A percentile compares a stretch with the other conserved stretches of the same genome.
Conservation (phyloP, 2,329 filamentous ascomycete genomes). For the Aspergillus neotritici region DNA sequence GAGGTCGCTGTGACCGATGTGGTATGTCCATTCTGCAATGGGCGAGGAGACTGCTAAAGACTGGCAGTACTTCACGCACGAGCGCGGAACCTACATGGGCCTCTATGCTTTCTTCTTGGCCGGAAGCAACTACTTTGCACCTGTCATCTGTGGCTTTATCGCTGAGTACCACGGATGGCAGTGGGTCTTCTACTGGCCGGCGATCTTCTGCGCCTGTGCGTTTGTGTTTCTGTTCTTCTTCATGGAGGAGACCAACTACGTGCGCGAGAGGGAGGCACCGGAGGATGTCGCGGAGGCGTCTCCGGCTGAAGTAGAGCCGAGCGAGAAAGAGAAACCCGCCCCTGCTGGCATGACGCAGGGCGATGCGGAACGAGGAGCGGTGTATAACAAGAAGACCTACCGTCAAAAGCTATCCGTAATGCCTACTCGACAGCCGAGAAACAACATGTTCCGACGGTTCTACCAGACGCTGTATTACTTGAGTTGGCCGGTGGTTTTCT, state of each 20-base stretch:
- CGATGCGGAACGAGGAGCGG: slow-evolving; percentile 13
- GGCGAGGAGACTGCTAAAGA: background rate
- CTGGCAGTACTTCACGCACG: slow-evolving; percentile 38
- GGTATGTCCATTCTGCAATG: slow-evolving; percentile 19
- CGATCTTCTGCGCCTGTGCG: slow-evolving; percentile 44
- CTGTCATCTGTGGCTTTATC: slow-evolving; percentile 46
- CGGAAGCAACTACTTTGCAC: slow-evolving; percentile 41
- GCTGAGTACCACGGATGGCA: slow-evolving; percentile 43
- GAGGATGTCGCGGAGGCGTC: background rate
- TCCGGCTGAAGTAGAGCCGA: slow-evolving; percentile 8
- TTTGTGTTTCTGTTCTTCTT: slow-evolving; percentile 49
- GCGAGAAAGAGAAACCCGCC: slow-evolving; percentile 16
- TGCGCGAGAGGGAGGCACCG: slow-evolving; percentile 20
- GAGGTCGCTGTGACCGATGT: slow-evolving; percentile 40
- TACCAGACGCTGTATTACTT: slow-evolving; percentile 32
- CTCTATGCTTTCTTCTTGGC: slow-evolving; percentile 38
- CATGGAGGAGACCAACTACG: slow-evolving; percentile 53
- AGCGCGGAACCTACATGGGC: slow-evolving; percentile 38
- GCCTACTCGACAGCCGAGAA: slow-evolving; percentile 23
- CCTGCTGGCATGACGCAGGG: slow-evolving; percentile 1
- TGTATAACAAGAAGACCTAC: slow-evolving; percentile 29
- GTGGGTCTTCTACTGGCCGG: slow-evolving; percentile 49
- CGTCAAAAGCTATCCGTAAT: slow-evolving; percentile 29
- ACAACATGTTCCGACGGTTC: slow-evolving; percentile 29
- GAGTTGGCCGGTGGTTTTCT: slow-evolving; percentile 37